A percentile compares a stretch with the other conserved stretches of the same genome.
These are phyloP conservation scores for Neocucurbitaria cava DNA, from an alignment of 2,329 filamentous ascomycete genomes.

Conservation along the genomic window DNA sequence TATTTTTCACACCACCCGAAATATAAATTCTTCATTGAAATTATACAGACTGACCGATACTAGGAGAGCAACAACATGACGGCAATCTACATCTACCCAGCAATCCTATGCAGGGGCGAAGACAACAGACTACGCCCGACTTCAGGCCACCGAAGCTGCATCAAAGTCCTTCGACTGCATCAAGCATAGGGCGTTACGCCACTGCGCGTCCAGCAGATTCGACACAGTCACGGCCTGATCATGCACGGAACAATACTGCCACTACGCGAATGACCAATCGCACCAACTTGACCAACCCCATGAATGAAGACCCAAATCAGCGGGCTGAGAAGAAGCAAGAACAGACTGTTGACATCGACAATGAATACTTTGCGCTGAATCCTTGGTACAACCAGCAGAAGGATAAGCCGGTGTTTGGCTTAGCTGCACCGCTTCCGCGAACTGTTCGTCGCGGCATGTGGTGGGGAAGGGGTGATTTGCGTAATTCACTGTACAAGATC, in stretches of 20 bases:
- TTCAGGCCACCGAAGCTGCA: constrained; percentile 13
- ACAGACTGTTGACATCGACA: constrained; percentile 52
- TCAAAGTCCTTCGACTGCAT: constrained; percentile 16
- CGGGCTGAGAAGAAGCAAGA: constrained; percentile 36
- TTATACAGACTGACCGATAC: not conserved
- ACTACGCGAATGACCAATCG: constrained; percentile 16
- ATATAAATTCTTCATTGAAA: not conserved
- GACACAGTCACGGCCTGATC: constrained; percentile 6
- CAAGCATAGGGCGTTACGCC: constrained; percentile 25
- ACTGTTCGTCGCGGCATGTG: constrained; percentile 61
- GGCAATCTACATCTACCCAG: constrained; percentile 3
- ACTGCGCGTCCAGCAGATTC: constrained; percentile 12
- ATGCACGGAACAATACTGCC: constrained; percentile 12
- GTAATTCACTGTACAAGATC: constrained; percentile 41
- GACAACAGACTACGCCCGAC: constrained; percentile 12
- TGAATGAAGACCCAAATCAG: constrained; percentile 16
- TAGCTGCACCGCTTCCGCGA: constrained; percentile 62
- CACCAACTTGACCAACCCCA: constrained; percentile 18
- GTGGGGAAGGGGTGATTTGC: constrained; percentile 54
- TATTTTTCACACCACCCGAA: not conserved
- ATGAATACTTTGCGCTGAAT: constrained; percentile 62
- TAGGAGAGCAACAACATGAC: constrained; percentile 4
- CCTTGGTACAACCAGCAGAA: constrained; percentile 61
- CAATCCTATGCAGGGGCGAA: constrained; percentile 5
- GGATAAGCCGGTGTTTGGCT: constrained; percentile 61